Evolutionary conservation across 495 filamentous ascomycete species (phyloP), one percentile per base, ranked within the genome.

Genomic region (Trypethelium eluteriae): DNA sequence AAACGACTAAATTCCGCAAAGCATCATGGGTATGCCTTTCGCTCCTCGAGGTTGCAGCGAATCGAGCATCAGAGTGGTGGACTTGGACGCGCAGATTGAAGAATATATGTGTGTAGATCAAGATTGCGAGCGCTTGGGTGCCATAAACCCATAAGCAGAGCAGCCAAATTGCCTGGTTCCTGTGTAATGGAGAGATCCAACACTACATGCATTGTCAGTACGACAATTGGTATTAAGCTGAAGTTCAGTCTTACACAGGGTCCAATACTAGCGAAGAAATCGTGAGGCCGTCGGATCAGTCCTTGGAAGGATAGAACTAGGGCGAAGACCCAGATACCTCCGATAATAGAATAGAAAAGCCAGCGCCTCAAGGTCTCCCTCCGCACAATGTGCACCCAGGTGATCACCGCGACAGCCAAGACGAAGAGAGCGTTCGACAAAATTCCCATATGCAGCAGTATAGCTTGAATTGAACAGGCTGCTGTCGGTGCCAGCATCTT

Each of bases 401-500:
- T 89, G 39, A 72, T 65, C 3, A 77, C 35, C 0, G 74, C 77
- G 53, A 79, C 76, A 1, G 74, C 72, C 32, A 78, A 64, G 34
- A 91, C 87, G 69, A 90, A 91, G 41, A 87, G 79, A 63, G 88
- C 88, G 71, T 83, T 86, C 0, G 84, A 79, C 11, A 91, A 78
- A 72, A 92, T 89, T 53, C 89, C 89, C 0, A 85, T 82, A 57
- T 86, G 85, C 10, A 92, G 78, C 71, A 90, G 86, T 77, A 88
- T 85, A 32, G 85, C 89, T 72, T 93, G 89, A 0, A 83, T 80
- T 71, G 84, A 89, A 75, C 89, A 93, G 2, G 83, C 80, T 2
- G 65, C 59, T 2, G 80, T 74, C 0, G 80, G 81, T 4, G 79
- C 82, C 5, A 88, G 38, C 63, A 93, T 87, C 49, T 78, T 78